Evolutionary conservation across 2,329 filamentous ascomycete species (phyloP), one percentile per base, ranked within the genome.

Genomic region (Hirsutella thompsonii): DNA sequence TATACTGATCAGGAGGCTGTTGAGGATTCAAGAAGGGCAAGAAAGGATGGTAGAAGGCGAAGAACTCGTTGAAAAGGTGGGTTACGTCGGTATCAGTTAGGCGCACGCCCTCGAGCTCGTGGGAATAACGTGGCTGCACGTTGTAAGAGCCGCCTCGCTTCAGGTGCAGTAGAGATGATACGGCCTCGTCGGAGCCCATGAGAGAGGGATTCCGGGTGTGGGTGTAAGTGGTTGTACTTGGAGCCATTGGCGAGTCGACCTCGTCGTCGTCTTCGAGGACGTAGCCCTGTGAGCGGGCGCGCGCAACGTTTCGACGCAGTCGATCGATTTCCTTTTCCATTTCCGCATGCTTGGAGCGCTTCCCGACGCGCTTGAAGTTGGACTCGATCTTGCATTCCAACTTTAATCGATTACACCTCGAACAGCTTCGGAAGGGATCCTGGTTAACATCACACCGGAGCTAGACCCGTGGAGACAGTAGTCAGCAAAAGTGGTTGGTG

Each of bases 361-460:
- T 92, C 47, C 84, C 82, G 16, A 89, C 70, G 51, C 84, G 79
- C 70, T 88, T 89, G 64, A 90, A 90, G 60, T 88, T 87, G 53
- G 82, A 84, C 60, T 90, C 83, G 60, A 92, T 90, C 60, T 86
- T 85, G 69, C 85, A 92, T 46, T 81, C 76, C 46, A 90, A 78
- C 61, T 83, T 84, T 55, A 89, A 74, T 52, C 86, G 83, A 56
- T 76, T 76, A 64, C 85, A 92, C 42, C 85, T 74, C 41, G 79
- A 79, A 65, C 85, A 92, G 52, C 76, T 77, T 52, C 78, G 74
- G 59, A 88, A 89, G 16, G 83, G 83, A 21, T 86, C 83, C 62
- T 88, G 83, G 51, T 84, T 69, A 50, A 90, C 84, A 67, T 90
- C 83, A 70, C 85, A 92, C 55, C 83, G 81, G 46, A 90, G 68